phyloP scores from a whole-genome alignment of 2,329 filamentous ascomycete species.

The Xylaria sp. region DNA sequence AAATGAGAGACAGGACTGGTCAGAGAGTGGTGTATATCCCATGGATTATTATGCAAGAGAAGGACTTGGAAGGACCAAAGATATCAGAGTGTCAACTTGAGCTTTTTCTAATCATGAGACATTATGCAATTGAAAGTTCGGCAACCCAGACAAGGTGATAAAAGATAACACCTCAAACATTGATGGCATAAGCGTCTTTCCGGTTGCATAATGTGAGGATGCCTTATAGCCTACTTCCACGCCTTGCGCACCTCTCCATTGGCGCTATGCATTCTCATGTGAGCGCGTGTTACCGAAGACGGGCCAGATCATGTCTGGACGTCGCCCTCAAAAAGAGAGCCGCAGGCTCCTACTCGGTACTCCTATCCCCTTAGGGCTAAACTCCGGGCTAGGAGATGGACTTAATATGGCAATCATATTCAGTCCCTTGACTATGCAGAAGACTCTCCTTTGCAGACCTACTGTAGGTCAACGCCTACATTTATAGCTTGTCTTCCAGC shows the following conservation, averaged over 20 bases:
- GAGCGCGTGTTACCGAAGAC: neutral
- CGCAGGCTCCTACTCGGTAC: no score
- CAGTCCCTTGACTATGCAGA: no score
- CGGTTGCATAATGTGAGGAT: neutral
- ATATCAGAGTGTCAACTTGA: constrained; percentile 41
- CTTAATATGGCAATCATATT: no score
- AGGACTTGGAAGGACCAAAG: constrained; percentile 82
- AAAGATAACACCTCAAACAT: neutral
- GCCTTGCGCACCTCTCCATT: neutral
- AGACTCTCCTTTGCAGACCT: no score
- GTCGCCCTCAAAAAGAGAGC: neutral
- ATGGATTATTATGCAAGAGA: constrained; percentile 99
- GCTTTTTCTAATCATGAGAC: neutral
- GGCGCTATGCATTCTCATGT: neutral
- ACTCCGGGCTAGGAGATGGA: no score
- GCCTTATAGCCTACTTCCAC: neutral
- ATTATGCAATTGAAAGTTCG: neutral
- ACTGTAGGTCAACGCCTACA: no score
- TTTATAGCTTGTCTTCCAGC: no score
- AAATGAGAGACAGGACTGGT: constrained; percentile 81
- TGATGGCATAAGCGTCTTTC: neutral
- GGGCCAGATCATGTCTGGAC: no score
- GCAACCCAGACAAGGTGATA: neutral
- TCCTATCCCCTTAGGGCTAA: no score
- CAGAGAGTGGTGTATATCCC: constrained; percentile 77